Base-by-base conservation (phyloP, 2,329 filamentous ascomycete species). In the Fusarium irregulare region DNA sequence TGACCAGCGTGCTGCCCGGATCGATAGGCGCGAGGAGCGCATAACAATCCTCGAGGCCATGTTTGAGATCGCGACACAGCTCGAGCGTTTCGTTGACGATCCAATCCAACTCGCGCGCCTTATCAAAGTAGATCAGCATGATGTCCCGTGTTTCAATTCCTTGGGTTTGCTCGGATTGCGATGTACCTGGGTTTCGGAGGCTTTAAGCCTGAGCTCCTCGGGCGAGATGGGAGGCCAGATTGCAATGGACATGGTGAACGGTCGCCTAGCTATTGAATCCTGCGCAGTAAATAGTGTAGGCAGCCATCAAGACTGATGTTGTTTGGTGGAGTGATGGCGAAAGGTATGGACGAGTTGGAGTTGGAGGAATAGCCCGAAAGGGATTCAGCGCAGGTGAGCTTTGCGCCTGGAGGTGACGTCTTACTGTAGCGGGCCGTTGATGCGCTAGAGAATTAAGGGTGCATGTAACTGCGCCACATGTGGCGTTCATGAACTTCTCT, bases 11-110 rank as follows among this genome's bases (percentile, higher is more conserved):
- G 74, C 91, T 94, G 11, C 94, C 94, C 2, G 91, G 90, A 76
- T 97, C 93, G 68, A 91, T 87, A 3, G 95, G 94, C 10, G 93
- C 92, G 30, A 99, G 89, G 25, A 98, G 87, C 20, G 91, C 89
- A 73, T 94, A 93, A 81, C 94, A 98, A 81, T 98, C 94, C 78
- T 96, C 90, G 5, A 98, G 88, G 63, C 93, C 93, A 72, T 84
- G 81, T 73, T 86, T 86, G 70, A 89, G 80, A 65, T 84, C 82
- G 55, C 78, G 75, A 44, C 88, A 84, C 44, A 83, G 81, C 50
- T 80, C 74, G 56, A 83, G 80, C 11, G 87, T 84, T 62, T 87
- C 84, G 42, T 78, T 70, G 65, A 87, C 80, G 60, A 88, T 83
- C 87, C 87, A 89, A 62, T 80, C 78, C 20, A 89, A 80, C 75